Base-by-base conservation (phyloP, 2,329 filamentous ascomycete genomes). In the Arthroderma sp. region DNA sequence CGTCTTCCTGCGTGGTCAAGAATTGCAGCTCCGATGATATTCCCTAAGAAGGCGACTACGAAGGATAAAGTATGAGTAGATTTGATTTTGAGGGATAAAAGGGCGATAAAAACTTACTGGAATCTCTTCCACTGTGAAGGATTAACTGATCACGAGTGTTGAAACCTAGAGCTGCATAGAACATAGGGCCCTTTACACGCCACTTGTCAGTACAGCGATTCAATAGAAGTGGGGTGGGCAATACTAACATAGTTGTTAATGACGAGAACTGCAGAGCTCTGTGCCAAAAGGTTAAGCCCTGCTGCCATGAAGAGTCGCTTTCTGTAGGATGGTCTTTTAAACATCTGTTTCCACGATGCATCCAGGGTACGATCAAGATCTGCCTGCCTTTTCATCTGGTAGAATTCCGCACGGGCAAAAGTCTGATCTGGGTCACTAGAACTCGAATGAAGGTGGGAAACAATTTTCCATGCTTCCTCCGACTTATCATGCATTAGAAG, bases 371-470 rank as follows among this genome's bases (percentile, higher is more conserved):
- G 32, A 9, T 34, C 32, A 11, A 34, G 8, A 11, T 9, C 32
- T 9, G 11, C 11, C 11, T 34, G 32, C 32, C 11, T 34, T 11
- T 34, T 34, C 9, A 34, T 34, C 11, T 34, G 32, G 8, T 34
- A 9, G 11, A 34, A 34, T 11, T 34, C 32, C 2, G 11, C 11
- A 9, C 32, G 32, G 32, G 8, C 11, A 9, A 34, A 9, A 9
- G 8, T 3, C 32, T 34, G 32, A 22, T 22, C 15, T 22, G 15
- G 15, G 3, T 22, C 15, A 22, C 15, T 22, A 22, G 15, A 22
- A 11, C 32, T 34, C 8, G 32, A 9, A 34, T 68, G 63, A 5
- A 61, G 57, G 8, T 63, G 57, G 28, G 56, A 60, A 7, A 59
- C 46, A n/a, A 58, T 40, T 10, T 54, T 29, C 15, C 53, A 51